A percentile compares a stretch with the other conserved stretches of the same genome.
These are phyloP conservation scores for Aspergillus egyptiacus DNA, from an alignment of 495 filamentous ascomycete species.

Conservation along the genomic window DNA sequence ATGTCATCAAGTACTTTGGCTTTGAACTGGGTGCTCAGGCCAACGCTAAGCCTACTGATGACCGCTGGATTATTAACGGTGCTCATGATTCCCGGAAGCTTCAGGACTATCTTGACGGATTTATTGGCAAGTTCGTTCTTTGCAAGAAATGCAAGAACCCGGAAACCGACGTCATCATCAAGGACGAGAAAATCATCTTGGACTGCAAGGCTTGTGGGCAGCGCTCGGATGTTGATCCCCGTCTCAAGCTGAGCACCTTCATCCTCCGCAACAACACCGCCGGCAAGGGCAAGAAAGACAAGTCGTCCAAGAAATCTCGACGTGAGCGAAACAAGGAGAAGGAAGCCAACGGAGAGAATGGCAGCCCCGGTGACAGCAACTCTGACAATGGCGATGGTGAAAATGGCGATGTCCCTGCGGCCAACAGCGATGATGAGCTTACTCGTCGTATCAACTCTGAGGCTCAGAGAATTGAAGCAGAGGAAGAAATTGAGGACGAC, in stretches of 20 bases:
- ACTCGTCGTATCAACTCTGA: constrained; percentile 83
- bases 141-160: constrained; percentile 99
- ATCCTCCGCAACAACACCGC: constrained; percentile 88
- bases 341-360: constrained; percentile 60
- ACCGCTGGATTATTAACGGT: constrained; percentile 99
- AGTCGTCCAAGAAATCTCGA: constrained; percentile 78
- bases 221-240: constrained; percentile 80
- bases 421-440: constrained; percentile 85
- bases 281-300: constrained; percentile 88
- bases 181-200: constrained; percentile 80
- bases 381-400: constrained; percentile 56
- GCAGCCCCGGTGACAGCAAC: constrained; percentile 67
- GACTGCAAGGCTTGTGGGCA: constrained; percentile 99
- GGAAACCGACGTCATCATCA: constrained; percentile 91
- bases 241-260: constrained; percentile 94
- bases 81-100: constrained; percentile 93
- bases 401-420: constrained; percentile 66
- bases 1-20: constrained; percentile 99
- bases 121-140: constrained; percentile 96
- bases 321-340: constrained; percentile 69
- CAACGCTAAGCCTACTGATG: constrained; percentile 92
- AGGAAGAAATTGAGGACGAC: constrained; percentile 68
- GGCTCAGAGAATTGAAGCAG: constrained; percentile 65
- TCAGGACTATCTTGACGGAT: constrained; percentile 96
- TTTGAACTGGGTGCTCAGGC: constrained; percentile 98